phyloP scores from a whole-genome alignment of 73 alveolate genomes.

The Urostyla sp. region DNA sequence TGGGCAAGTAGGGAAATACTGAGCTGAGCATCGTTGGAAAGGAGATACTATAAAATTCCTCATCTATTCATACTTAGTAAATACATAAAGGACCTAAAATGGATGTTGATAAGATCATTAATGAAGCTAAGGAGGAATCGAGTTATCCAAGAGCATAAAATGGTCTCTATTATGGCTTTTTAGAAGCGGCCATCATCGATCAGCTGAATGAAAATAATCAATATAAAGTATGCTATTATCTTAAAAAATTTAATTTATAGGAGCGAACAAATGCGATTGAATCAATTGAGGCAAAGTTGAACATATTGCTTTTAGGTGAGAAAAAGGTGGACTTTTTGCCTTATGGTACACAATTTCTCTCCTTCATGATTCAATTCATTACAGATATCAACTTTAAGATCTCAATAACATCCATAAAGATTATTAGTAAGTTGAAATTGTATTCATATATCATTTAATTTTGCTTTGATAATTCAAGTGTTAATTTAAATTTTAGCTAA shows the following conservation, averaged over 20 bases:
- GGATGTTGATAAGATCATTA: constrained; percentile 34
- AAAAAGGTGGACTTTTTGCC: constrained; percentile 48
- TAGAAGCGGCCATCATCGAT: constrained; percentile 25
- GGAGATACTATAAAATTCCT: constrained; percentile 5
- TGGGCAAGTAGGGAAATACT: too few species aligned
- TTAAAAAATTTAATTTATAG: background rate
- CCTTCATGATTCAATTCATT: constrained; percentile 42
- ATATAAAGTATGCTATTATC: constrained; percentile 17
- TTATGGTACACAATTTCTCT: constrained; percentile 15
- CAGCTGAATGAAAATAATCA: constrained; percentile 37
- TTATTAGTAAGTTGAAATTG: constrained; percentile 3
- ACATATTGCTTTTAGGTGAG: constrained; percentile 15
- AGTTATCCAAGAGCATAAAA: constrained; percentile 36
- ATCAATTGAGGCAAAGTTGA: constrained; percentile 29
- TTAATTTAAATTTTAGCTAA: background rate
- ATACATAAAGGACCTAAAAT: background rate
- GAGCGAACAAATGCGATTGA: constrained; percentile 49
- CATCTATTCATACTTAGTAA: background rate
- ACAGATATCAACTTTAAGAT: constrained; percentile 54
- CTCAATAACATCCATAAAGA: constrained; percentile 31
- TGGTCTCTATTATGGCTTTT: constrained; percentile 23
- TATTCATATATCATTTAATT: background rate
- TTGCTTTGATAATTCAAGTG: too few species aligned
- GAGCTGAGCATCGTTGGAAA: constrained; percentile 39
- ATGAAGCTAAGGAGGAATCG: constrained; percentile 50